Conservation (phyloP, 371 early-diverging fungal species). For the Rhizopus delemar region DNA sequence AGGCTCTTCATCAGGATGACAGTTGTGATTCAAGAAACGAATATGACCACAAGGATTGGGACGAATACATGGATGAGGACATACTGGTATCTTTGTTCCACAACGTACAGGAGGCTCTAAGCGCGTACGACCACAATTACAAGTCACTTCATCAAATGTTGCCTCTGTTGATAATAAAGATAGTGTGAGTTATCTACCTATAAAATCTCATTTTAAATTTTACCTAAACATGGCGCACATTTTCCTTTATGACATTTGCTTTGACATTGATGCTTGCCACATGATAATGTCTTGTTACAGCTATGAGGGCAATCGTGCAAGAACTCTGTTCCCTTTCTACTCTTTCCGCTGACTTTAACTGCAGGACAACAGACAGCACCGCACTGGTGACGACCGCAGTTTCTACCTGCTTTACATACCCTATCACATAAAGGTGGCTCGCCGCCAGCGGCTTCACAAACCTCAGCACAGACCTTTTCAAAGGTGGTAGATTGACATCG, state of each 20-base stretch:
- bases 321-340: constrained; percentile 34
- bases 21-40: constrained; percentile 65
- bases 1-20: constrained; percentile 70
- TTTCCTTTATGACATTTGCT: constrained; percentile 71
- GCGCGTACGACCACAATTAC: constrained; percentile 75
- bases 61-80: constrained; percentile 67
- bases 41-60: constrained; percentile 71
- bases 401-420: constrained; percentile 60
- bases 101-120: constrained; percentile 77
- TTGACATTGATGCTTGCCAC: constrained; percentile 69
- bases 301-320: constrained; percentile 64
- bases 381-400: constrained; percentile 72
- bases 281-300: constrained; percentile 68
- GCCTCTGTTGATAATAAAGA: constrained; percentile 41
- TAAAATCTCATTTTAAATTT: constrained; percentile 10
- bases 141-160: constrained; percentile 68
- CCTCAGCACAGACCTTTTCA: constrained; percentile 50
- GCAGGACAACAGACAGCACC: constrained; percentile 59
- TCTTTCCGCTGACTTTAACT: constrained; percentile 40
- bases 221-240: constrained; percentile 65
- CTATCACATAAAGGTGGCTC: constrained; percentile 62
- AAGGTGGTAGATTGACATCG: constrained; percentile 63
- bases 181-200: background rate
- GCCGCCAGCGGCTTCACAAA: constrained; percentile 45
- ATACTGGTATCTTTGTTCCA: constrained; percentile 67